Evolutionary conservation across 129 eudicot genomes (phyloP).

Genomic region (Kitagawia praeruptora): DNA sequence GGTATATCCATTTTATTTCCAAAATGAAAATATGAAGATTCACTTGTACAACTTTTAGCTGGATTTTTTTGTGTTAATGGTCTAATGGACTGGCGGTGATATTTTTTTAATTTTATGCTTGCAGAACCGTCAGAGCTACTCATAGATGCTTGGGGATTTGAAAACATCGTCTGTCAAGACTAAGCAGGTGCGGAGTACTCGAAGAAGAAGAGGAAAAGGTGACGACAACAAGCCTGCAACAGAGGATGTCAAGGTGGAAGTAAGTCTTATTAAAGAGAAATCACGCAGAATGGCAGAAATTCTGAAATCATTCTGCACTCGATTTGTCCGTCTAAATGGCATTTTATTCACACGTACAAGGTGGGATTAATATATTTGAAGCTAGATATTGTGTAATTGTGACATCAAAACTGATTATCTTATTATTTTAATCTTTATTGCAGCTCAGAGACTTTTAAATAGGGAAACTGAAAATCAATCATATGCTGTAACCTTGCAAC

Average conservation of each 20-base stretch:
- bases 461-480: conserved; percentile 76
- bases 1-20: not conserved
- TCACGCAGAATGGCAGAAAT: conserved; percentile 33
- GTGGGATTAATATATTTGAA: conserved; percentile 19
- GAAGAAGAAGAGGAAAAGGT: conserved; percentile 70
- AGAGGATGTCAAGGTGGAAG: conserved; percentile 48
- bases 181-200: conserved; percentile 35
- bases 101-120: conserved; percentile 2
- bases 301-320: conserved; percentile 50
- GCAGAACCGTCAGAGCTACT: conserved; percentile 86
- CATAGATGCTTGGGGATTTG: conserved; percentile 56
- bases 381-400: not conserved
- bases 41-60: not conserved
- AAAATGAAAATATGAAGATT: not conserved
- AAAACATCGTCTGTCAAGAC: conserved; percentile 50
- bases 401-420: conserved; percentile 6
- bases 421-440: conserved; percentile 8
- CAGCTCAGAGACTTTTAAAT: conserved; percentile 86
- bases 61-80: not conserved
- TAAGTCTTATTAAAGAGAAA: conserved; percentile 34
- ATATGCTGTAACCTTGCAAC: conserved; percentile 76
- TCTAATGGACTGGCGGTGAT: not conserved
- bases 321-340: conserved; percentile 81
- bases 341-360: conserved; percentile 95
- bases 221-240: conserved; percentile 36